Base-by-base conservation (phyloP, 495 filamentous ascomycete species). In the Arthonia radiata region DNA sequence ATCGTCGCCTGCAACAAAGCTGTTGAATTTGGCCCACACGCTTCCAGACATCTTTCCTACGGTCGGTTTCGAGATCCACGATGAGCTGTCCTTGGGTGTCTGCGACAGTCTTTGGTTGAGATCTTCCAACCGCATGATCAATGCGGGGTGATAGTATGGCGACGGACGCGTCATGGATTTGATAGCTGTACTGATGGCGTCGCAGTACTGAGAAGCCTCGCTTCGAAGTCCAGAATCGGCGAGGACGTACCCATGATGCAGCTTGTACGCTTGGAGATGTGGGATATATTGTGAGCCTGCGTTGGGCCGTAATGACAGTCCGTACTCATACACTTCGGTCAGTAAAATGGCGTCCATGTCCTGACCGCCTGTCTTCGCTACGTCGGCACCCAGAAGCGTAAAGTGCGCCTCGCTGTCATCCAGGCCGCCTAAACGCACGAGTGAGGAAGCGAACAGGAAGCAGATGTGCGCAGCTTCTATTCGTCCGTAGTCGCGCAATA, bases 271-370 rank as follows among this genome's bases (percentile, higher is more conserved):
- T 39, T 86, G 64, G 14, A 99, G 50, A 43, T 99, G 82, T 15
- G 86, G 78, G 13, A 51, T 24, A 13, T 34, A 37, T 34, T 50
- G 56, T 27, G 71, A 52, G n/a, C 59, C 35, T n/a, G 60, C 52
- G 23, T 43, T 58, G 0, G 56, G 52, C 2, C 63, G 58, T 5
- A 73, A 48, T 30, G 67, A 70, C 15, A 73, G 59, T 5, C 71
- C 78, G 44, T 71, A 90, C 38, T 99, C 89, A 42, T 86, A 92
- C 2, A 86, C 64, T 48, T 99, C 89, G 28, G 75, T 93, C 19
- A 94, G 63, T 18, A 91, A 51, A 15, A 92, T 61, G 6, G 76
- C 58, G 42, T 94, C 82, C 27, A 81, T 56, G 41, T 94, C 79
- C 28, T 61, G 66, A 14, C 70, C 59, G 32, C 76, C 64, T 18